A percentile compares a stretch with the other conserved stretches of the same genome.
Evolutionary conservation across 441 rosid genomes (phyloP).

Genomic region (Arabidopsis lyrata): DNA sequence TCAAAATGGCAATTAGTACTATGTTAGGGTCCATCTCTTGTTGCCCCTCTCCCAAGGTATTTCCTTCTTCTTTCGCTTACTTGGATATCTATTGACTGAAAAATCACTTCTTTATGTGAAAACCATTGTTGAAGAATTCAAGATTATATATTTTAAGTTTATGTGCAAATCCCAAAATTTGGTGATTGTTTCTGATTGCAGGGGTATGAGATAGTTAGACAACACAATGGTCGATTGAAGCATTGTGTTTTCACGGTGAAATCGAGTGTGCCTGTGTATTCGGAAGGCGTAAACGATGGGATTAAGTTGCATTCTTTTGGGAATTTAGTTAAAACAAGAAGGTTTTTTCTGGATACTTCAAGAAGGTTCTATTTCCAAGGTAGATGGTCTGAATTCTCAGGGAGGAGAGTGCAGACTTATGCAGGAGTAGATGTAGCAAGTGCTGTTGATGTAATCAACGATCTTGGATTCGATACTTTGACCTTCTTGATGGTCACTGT

Average conservation of each 20-base stretch:
- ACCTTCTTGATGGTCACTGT: conserved; percentile 96
- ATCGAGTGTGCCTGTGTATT: conserved; percentile 37
- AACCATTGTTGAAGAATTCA: background rate
- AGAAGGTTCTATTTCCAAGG: conserved; percentile 48
- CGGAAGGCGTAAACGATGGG: conserved; percentile 44
- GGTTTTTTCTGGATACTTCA: conserved; percentile 45
- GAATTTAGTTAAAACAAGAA: conserved; percentile 46
- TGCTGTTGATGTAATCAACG: conserved; percentile 94
- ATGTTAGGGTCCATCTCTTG: conserved; percentile 67
- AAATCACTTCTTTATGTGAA: background rate
- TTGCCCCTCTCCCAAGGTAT: conserved; percentile 64
- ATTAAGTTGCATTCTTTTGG: conserved; percentile 46
- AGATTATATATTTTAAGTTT: background rate
- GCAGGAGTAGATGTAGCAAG: conserved; percentile 74
- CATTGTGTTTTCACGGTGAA: conserved; percentile 48
- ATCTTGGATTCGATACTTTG: conserved; percentile 94
- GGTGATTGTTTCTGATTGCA: conserved; percentile 41
- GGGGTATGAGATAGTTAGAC: conserved; percentile 60
- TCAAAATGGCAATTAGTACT: conserved; percentile 44
- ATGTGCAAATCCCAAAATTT: background rate
- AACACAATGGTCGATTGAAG: conserved; percentile 43
- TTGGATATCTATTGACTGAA: conserved; percentile 1
- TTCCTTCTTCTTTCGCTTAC: conserved; percentile 10
- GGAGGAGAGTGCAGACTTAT: conserved; percentile 51
- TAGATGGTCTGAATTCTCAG: conserved; percentile 42